phyloP scores from a whole-genome alignment of 2,329 filamentous ascomycete species.

The Aspergillus nomiae region DNA sequence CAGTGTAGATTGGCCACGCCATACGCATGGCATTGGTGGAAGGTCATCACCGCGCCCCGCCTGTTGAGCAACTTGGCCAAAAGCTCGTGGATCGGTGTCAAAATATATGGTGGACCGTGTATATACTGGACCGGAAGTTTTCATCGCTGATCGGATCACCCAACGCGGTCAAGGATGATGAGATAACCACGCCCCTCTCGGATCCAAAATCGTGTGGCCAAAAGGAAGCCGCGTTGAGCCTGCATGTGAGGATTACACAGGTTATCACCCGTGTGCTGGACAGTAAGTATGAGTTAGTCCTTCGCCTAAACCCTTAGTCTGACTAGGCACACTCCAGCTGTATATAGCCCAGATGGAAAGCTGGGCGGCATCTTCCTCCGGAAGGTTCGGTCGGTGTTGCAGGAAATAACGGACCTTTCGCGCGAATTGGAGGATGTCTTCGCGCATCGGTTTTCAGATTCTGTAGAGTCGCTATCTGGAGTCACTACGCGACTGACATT shows the following conservation, averaged over 20 bases:
- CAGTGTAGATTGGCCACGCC: constrained; percentile 54
- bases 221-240: constrained; percentile 36
- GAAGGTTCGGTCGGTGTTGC: constrained; percentile 38
- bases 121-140: constrained; percentile 57
- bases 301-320: neutral
- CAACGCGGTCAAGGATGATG: constrained; percentile 52
- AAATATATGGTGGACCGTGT: constrained; percentile 59
- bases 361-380: constrained; percentile 28
- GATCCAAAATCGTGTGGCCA: constrained; percentile 40
- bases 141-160: constrained; percentile 57
- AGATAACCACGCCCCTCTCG: constrained; percentile 48
- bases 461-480: constrained; percentile 39
- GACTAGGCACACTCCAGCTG: constrained; percentile 24
- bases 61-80: constrained; percentile 48
- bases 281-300: constrained; percentile 28
- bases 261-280: constrained; percentile 41
- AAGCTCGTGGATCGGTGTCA: constrained; percentile 51
- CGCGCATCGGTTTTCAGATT: constrained; percentile 36
- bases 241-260: constrained; percentile 45
- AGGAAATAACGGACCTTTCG: constrained; percentile 34
- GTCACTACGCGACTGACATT: constrained; percentile 37
- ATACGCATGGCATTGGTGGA: constrained; percentile 55
- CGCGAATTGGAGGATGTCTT: constrained; percentile 39
- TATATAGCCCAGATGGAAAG: constrained; percentile 36
- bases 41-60: constrained; percentile 58